These are phyloP conservation scores for Hordeum pubiflorum DNA, from an alignment of 202 grass and related monocot genomes.

Conservation along the genomic window DNA sequence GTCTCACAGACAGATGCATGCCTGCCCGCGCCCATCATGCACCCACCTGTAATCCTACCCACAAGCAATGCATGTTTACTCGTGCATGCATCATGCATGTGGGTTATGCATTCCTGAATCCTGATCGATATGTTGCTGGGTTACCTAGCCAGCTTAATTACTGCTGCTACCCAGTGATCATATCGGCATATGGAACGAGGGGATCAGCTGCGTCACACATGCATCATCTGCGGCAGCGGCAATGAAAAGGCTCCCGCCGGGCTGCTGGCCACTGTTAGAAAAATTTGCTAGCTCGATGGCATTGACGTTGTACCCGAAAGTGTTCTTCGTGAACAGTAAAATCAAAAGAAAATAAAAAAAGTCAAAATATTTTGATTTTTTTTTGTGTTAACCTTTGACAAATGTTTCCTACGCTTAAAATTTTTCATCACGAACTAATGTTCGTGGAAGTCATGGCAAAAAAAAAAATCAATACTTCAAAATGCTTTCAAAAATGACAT, in stretches of 20 bases:
- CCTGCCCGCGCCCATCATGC: not conserved
- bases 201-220: not conserved
- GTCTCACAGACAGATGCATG: slow-evolving; percentile 7
- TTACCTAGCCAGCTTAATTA: not conserved
- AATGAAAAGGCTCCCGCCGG: not conserved
- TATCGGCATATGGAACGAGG: not conserved
- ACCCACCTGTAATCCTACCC: not conserved
- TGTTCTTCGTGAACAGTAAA: no score
- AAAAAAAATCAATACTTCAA: no score
- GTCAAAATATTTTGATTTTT: no score
- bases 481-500: no score
- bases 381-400: no score
- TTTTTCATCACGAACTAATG: no score
- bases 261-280: not conserved
- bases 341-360: no score
- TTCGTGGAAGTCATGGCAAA: no score
- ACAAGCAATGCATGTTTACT: not conserved
- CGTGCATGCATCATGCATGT: not conserved
- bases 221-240: not conserved
- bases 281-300: not conserved
- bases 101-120: not conserved
- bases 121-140: not conserved
- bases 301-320: no score
- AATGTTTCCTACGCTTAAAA: no score
- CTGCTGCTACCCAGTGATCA: not conserved